phyloP scores from a whole-genome alignment of 2,329 filamentous ascomycete genomes.

The Teratosphaeria viscida region DNA sequence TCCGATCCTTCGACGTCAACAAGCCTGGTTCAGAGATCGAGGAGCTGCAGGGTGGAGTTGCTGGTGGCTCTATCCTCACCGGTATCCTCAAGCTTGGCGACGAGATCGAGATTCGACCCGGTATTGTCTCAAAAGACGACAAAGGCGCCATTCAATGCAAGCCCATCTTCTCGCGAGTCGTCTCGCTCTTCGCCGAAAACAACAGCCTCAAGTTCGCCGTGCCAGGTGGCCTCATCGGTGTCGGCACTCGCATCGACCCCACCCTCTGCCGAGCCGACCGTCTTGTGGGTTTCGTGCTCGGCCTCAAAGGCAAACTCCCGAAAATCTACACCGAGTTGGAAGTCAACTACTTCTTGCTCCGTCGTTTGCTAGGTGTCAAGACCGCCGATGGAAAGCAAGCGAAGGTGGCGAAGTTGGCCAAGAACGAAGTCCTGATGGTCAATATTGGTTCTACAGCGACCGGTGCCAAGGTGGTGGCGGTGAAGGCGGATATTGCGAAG shows the following conservation, averaged over 20 bases:
- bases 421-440: conserved; percentile 99
- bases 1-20: conserved; percentile 98
- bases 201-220: conserved; percentile 98
- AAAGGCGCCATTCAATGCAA: conserved; percentile 91
- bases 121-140: conserved; percentile 92
- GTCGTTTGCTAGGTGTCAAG: conserved; percentile 88
- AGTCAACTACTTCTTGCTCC: conserved; percentile 98
- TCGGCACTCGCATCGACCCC: conserved; percentile 93
- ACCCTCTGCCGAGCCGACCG: conserved; percentile 98
- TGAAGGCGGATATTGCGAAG: conserved; percentile 96
- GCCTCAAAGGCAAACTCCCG: conserved; percentile 83
- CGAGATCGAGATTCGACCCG: conserved; percentile 97
- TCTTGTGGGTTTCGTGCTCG: conserved; percentile 94
- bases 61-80: conserved; percentile 90
- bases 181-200: conserved; percentile 92
- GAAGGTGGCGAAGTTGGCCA: conserved; percentile 95
- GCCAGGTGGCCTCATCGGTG: conserved; percentile 93
- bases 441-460: conserved; percentile 98
- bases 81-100: conserved; percentile 95
- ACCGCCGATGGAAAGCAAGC: conserved; percentile 98
- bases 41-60: conserved; percentile 95
- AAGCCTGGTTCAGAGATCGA: conserved; percentile 99
- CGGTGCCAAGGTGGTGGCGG: conserved; percentile 91
- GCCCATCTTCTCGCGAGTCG: conserved; percentile 90
- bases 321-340: conserved; percentile 98